These are phyloP conservation scores for Kwoniella sp. DNA, from an alignment of 768 basidiomycete species.

Conservation along the genomic window DNA sequence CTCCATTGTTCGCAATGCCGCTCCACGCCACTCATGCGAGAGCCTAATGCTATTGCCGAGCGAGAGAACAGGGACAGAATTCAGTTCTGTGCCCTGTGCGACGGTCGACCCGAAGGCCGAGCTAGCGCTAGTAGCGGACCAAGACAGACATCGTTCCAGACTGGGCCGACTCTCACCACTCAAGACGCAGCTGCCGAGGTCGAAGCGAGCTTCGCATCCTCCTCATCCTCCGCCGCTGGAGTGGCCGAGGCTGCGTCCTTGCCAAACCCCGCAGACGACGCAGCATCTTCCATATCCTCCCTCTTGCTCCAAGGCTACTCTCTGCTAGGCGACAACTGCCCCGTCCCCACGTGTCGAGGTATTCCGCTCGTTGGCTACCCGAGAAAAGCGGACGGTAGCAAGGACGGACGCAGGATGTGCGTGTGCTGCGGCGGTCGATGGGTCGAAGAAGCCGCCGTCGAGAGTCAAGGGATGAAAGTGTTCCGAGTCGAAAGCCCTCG, in stretches of 20 bases:
- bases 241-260: not conserved
- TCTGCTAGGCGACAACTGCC: slow-evolving; percentile 45
- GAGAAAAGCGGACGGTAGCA: slow-evolving; percentile 31
- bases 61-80: slow-evolving; percentile 37
- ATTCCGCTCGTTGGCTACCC: slow-evolving; percentile 55
- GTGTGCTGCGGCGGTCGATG: slow-evolving; percentile 46
- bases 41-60: slow-evolving; percentile 38
- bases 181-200: not conserved
- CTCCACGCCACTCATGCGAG: slow-evolving; percentile 53
- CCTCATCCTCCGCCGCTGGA: not conserved
- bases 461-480: slow-evolving; percentile 1
- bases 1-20: slow-evolving; percentile 48
- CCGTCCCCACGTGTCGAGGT: slow-evolving; percentile 38
- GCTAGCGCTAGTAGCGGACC: not conserved
- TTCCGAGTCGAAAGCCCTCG: slow-evolving; percentile 34
- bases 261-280: slow-evolving; percentile 19
- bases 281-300: slow-evolving; percentile 38
- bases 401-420: slow-evolving; percentile 44
- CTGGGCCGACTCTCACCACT: not conserved
- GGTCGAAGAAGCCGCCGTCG: slow-evolving; percentile 25
- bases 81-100: slow-evolving; percentile 54
- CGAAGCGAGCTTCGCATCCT: not conserved
- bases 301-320: slow-evolving; percentile 52
- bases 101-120: slow-evolving; percentile 42
- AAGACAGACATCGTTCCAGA: not conserved